Evolutionary conservation across 768 basidiomycete species (phyloP), one percentile per base, ranked within the genome.

Genomic region (Mycena alexandri): DNA sequence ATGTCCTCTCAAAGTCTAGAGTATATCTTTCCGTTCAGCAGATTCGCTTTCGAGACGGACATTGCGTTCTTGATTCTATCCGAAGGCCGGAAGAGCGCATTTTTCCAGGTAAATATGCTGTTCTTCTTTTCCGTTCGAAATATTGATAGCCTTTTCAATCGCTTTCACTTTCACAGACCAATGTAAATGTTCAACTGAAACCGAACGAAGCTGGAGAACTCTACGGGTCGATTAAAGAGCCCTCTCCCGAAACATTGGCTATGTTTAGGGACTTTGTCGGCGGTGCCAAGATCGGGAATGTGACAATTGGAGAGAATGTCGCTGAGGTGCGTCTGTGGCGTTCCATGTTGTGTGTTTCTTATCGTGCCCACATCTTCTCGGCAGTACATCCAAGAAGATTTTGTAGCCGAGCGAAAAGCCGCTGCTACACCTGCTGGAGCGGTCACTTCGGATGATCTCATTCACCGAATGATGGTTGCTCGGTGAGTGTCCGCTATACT

Each of bases 311-410:
- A 7, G 85, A 89, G 38, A 75, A 79, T 14, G 83, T 87, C 5
- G 90, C 89, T n/a, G 82, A 89, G 81, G 93, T 91, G 68, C 41
- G 77, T 69, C 38, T 38, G 2, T 14, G 5, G 38, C 10, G 14
- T 38, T 57, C 17, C 29, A 34, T 52, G n/a, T 41, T n/a, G 42
- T 42, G 41, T 38, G 21, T 22, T 8, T 29, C 38, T 63, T 24
- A 38, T 17, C 47, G 17, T 29, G 22, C 38, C 34, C 60, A 47
- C 42, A 58, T 17, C 6, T 9, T 36, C 56, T 41, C 46, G 24
- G 48, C 57, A 94, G 93, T 81, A 89, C 70, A 90, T 95, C 41
- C 90, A 93, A 82, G 84, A 90, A 7, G 91, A 93, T 62, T 95
- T 94, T 73, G 91, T 87, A 8, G 75, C 76, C 14, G 82, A 84